phyloP scores from a whole-genome alignment of 257 asterid species.

The Capsicum baccatum region DNA sequence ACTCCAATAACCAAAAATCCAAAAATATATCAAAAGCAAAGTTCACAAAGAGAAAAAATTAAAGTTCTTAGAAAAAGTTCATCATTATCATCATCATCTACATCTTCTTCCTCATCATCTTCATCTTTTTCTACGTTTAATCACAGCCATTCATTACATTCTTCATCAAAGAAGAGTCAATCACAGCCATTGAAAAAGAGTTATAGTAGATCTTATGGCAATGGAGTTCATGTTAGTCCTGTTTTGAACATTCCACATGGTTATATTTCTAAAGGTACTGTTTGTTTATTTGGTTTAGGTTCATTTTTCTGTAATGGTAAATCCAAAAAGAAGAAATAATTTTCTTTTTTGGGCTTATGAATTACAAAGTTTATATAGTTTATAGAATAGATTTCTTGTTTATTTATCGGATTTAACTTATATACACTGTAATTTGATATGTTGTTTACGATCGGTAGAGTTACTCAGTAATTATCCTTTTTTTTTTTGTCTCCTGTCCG shows the following conservation, averaged over 20 bases:
- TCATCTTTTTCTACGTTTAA: conserved; percentile 16
- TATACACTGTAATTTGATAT: not conserved
- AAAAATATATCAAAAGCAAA: conserved; percentile 54
- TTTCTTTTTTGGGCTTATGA: conserved; percentile 25
- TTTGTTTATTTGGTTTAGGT: conserved; percentile 65
- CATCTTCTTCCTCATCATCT: not conserved
- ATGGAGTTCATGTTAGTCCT: conserved; percentile 65
- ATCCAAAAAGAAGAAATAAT: conserved; percentile 79
- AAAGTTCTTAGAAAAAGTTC: conserved; percentile 40
- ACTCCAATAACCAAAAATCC: conserved; percentile 58
- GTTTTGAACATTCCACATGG: conserved; percentile 75
- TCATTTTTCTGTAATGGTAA: conserved; percentile 71
- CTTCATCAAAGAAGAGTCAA: conserved; percentile 34
- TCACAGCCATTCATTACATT: conserved; percentile 37
- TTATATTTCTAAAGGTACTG: conserved; percentile 66
- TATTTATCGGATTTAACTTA: not conserved
- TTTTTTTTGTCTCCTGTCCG: too few species aligned
- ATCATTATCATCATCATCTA: conserved; percentile 31
- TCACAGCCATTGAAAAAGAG: conserved; percentile 61
- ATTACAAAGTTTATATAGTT: conserved; percentile 33
- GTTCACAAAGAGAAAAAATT: conserved; percentile 49
- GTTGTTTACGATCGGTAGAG: too few species aligned
- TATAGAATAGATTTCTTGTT: not conserved
- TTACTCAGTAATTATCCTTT: too few species aligned
- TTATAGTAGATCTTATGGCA: conserved; percentile 53